Base-by-base conservation (phyloP, 352 stramenopile species). In the Pythium dissimile region DNA sequence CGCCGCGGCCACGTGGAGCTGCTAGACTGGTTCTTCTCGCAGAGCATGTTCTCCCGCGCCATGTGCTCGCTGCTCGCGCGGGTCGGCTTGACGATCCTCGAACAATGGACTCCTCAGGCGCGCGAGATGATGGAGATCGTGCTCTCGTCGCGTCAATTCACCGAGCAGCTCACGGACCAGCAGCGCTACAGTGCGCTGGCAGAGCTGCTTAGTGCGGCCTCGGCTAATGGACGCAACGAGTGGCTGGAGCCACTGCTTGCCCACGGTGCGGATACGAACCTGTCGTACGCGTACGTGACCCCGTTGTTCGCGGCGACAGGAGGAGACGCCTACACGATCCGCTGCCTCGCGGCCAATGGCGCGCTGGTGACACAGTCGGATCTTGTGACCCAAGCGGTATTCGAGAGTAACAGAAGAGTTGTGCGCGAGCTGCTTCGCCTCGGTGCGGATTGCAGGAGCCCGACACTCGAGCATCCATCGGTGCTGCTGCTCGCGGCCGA, bases 61-160 rank as follows among this genome's bases (percentile, higher is more conserved):
- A 13, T 49, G 11, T 21, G 23, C 13, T 21, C 34, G 13, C 42
- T 49, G 5, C 8, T 23, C 16, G 9, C 42, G 42, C 42, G 26
- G 9, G 11, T 49, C 23, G 26, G 15, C 15, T 2, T 49, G 21
- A 13, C 26, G 12, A 49, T 49, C n/a, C 5, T 49, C 42, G 42
- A 49, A 35, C 6, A 35, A 32, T 13, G 20, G 15, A 7, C 5
- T 3, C 13, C 31, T 37, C 31, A 12, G 5, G 42, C 42, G 24
- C 26, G 42, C 31, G 48, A 55, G 31, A 45, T 55, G 31, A n/a
- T 45, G 10, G 48, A 55, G 34, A 27, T 45, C n/a, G 23, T 55
- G 20, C 9, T 55, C 18, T 9, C 32, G 3, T 55, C 48, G 31
- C 32, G 5, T 4, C 8, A 42, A 1, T 55, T 46, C 48, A 23